These are phyloP conservation scores for Colletotrichum zoysiae DNA, from an alignment of 2,329 filamentous ascomycete species.

Conservation along the genomic window DNA sequence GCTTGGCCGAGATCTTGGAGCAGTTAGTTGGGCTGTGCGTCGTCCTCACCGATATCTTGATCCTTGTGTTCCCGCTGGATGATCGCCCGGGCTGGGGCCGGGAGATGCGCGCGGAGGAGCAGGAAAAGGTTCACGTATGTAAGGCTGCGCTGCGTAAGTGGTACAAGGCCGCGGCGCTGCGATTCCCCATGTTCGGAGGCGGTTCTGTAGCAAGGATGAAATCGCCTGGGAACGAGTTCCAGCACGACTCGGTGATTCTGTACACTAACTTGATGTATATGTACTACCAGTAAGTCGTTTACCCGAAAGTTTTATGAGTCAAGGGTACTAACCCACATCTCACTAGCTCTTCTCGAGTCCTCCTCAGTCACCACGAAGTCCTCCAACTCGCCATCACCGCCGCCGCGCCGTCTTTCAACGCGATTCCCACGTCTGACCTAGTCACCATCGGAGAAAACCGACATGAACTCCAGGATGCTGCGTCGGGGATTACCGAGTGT, in stretches of 20 bases:
- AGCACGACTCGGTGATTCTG: slow-evolving; percentile 57
- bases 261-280: slow-evolving; percentile 64
- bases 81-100: slow-evolving; percentile 56
- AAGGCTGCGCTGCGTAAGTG: slow-evolving; percentile 55
- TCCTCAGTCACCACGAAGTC: slow-evolving; percentile 61
- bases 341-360: slow-evolving; percentile 56
- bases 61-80: slow-evolving; percentile 59
- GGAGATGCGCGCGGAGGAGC: slow-evolving; percentile 49
- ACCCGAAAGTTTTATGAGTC: not conserved
- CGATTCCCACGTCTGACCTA: slow-evolving; percentile 48
- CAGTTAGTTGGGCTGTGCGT: slow-evolving; percentile 61
- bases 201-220: slow-evolving; percentile 46
- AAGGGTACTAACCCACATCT: slow-evolving; percentile 25
- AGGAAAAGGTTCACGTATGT: slow-evolving; percentile 50
- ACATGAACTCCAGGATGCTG: slow-evolving; percentile 59
- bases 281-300: slow-evolving; percentile 61
- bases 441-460: slow-evolving; percentile 56
- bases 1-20: slow-evolving; percentile 59
- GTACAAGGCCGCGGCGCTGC: slow-evolving; percentile 54
- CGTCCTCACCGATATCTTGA: slow-evolving; percentile 60
- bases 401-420: slow-evolving; percentile 51
- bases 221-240: slow-evolving; percentile 48
- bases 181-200: slow-evolving; percentile 55
- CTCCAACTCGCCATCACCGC: slow-evolving; percentile 58
- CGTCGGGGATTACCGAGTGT: slow-evolving; percentile 58